Conservation (phyloP, 2,329 filamentous ascomycete species). For the Colletotrichum lentis region DNA sequence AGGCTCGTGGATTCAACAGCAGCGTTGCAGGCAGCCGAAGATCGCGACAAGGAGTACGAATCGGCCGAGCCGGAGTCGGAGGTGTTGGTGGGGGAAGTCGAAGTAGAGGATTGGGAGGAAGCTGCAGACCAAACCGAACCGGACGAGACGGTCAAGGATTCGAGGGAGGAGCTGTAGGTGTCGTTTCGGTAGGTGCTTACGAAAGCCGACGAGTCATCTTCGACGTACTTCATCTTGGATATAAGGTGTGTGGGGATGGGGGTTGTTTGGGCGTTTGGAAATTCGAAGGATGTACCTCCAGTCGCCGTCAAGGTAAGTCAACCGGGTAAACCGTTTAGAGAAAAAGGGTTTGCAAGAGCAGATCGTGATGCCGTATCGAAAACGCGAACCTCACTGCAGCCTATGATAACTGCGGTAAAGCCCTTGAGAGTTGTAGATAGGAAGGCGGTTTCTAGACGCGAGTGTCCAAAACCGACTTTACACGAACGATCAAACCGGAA, state of each 20-base stretch:
- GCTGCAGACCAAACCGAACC: conserved; percentile 81
- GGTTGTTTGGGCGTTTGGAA: conserved; percentile 18
- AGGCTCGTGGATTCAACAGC: conserved; percentile 43
- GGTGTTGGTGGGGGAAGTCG: conserved; percentile 70
- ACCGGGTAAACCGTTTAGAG: conserved; percentile 45
- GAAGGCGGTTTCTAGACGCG: conserved; percentile 55
- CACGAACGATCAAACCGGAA: conserved; percentile 66
- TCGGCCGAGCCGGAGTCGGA: conserved; percentile 63
- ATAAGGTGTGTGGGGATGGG: conserved; percentile 8
- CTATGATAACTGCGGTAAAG: conserved; percentile 48
- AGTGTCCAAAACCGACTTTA: conserved; percentile 56
- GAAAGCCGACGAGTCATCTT: conserved; percentile 62
- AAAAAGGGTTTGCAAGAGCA: conserved; percentile 38
- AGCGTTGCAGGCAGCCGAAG: conserved; percentile 45
- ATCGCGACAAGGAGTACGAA: conserved; percentile 51
- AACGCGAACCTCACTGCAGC: conserved; percentile 53
- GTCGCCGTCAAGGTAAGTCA: conserved; percentile 47
- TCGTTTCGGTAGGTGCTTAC: conserved; percentile 59
- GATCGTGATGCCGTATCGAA: conserved; percentile 49
- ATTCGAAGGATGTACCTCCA: conserved; percentile 44
- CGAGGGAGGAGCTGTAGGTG: conserved; percentile 75
- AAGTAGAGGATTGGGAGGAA: conserved; percentile 74
- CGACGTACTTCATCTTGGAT: conserved; percentile 67
- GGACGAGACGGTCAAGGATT: conserved; percentile 77
- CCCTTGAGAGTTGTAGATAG: conserved; percentile 53